Evolutionary conservation across 2,329 filamentous ascomycete species (phyloP), one percentile per base, ranked within the genome.

Genomic region (Curvularia eragrostidis): DNA sequence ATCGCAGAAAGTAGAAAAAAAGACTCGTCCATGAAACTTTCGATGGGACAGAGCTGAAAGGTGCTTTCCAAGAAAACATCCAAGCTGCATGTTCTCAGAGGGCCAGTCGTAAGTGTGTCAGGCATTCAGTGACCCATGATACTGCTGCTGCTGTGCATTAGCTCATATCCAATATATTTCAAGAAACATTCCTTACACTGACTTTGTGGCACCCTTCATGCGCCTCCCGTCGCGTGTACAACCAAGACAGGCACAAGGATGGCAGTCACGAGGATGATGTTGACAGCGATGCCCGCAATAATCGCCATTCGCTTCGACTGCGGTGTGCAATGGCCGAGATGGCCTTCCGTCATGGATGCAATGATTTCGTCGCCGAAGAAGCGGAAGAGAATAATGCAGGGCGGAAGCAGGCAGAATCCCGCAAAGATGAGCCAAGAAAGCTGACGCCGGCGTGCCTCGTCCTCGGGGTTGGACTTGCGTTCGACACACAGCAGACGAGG

Each of bases 331-430:
- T 70, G 61, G 6, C 67, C 63, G 21, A 78, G 60, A 3, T 66
- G 62, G 12, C 75, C 76, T 5, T 72, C 61, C 0, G 75, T 75
- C 13, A 70, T 41, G 2, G 60, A 69, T 10, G 59, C 56, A 10
- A 78, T 74, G 43, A 75, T 52, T 1, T 54, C 50, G 56, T 78
- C 76, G 34, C 73, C 69, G 21, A 64, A 61, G 24, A 66, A 67
- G n/a, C 75, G 74, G 54, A 70, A 77, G 23, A 78, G 66, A 26
- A 78, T 63, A 26, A 77, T 71, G 12, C 71, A 62, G 6, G 76
- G 72, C 4, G 76, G 76, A 13, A 78, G 61, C 1, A 77, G 21
- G 47, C 70, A 73, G 54, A 75, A 78, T 1, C 64, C 52, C 1
- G 62, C 66, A 32, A 78, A 70, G 42, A 77, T 70, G 24, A 66